A percentile compares a stretch with the other conserved stretches of the same genome.
Evolutionary conservation across 257 asterid genomes (phyloP).

Genomic region (Solanum ossicruentum): DNA sequence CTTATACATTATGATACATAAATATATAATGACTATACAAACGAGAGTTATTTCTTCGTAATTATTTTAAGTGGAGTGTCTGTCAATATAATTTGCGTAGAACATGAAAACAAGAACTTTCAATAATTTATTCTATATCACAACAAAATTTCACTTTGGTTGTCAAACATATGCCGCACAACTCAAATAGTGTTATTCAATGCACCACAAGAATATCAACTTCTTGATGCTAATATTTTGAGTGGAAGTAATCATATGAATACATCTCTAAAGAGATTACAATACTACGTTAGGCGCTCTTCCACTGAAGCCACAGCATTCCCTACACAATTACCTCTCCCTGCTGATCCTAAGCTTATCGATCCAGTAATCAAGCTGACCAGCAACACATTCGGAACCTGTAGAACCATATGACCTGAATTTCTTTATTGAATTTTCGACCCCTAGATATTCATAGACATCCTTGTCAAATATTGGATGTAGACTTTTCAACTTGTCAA

Average conservation of each 20-base stretch:
- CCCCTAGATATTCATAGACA: constrained; percentile 75
- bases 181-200: not conserved
- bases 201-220: not conserved
- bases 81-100: no score
- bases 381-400: constrained; percentile 78
- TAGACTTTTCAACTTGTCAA: constrained; percentile 50
- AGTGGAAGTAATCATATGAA: not conserved
- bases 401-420: constrained; percentile 96
- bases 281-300: not conserved
- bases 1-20: no score
- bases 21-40: no score
- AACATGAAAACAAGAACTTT: not conserved
- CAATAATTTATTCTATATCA: not conserved
- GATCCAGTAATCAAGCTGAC: constrained; percentile 73
- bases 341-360: constrained; percentile 30
- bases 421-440: constrained; percentile 67
- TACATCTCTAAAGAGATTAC: not conserved
- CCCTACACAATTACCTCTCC: not conserved
- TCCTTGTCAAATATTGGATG: constrained; percentile 56
- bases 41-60: no score
- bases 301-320: not conserved
- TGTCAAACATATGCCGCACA: not conserved
- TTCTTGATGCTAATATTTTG: not conserved
- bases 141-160: not conserved
- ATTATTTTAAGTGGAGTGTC: no score